Base-by-base conservation (phyloP, 2,329 filamentous ascomycete species). In the Ceratocystis lukuohia region DNA sequence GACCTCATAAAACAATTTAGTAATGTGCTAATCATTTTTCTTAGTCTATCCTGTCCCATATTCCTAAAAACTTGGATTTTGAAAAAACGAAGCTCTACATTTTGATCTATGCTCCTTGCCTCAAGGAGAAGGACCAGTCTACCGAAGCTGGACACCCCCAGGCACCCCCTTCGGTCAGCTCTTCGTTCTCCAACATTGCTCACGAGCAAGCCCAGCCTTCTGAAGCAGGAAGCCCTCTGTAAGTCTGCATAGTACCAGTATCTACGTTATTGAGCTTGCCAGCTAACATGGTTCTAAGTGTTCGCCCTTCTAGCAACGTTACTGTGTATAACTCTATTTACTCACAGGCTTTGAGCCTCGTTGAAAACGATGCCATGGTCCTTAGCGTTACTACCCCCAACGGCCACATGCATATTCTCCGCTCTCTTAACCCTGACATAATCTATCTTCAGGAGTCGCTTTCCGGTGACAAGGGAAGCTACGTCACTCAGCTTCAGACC, bases 361-460 rank as follows among this genome's bases (percentile, higher is more conserved):
- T 96, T 3, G 88, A 95, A 71, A 89, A 90, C 72, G 88, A 94
- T 56, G 86, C 84, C 56, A 91, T 91, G 82, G 88, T 96, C 67
- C 82, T 97, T 73, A 91, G 91, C 0, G 97, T 96, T 73, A 94
- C 87, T 10, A 89, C 90, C 0, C 78, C 83, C n/a, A 87, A 84
- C 33, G 92, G 92, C 59, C 89, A 94, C 73, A 83, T 91, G 3
- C 89, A 96, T 73, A 91, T 96, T 71, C 82, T 96, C 33, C 88
- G 90, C 64, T 90, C 96, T 74, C 80, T 97, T 5, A 84, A 87
- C 46, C 93, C 93, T 0, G 89, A 96, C 68, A 80, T 93, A 30
- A 84, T 96, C 44, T 97, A 97, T 73, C 81, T 96, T 10, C 89
- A 95, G 72, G 90, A 94, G 72, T 90, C 88, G 2, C 82, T 96